Conservation (phyloP, 2,329 filamentous ascomycete species). For the Claviceps sp. region DNA sequence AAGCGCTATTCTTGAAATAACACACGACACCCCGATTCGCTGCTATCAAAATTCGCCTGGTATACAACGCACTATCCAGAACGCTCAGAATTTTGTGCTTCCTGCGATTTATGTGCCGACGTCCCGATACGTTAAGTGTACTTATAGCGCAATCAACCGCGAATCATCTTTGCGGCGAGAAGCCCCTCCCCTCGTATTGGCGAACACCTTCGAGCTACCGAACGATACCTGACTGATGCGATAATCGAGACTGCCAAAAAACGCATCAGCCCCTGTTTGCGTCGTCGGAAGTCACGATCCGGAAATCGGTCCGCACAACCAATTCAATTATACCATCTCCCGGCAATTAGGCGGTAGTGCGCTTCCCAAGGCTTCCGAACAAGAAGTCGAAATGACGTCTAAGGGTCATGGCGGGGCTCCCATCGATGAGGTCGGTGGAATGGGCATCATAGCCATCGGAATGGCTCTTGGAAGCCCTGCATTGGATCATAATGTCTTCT, state of each 20-base stretch:
- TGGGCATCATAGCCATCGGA: conserved; percentile 42
- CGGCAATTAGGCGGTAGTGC: neutral
- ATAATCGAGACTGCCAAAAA: neutral
- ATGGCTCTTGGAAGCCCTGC: conserved; percentile 62
- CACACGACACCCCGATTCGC: neutral
- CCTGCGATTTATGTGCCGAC: neutral
- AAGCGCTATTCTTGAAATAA: neutral
- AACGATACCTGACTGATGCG: neutral
- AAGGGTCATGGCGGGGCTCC: neutral
- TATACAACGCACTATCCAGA: neutral
- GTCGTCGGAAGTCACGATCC: neutral
- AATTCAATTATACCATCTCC: neutral
- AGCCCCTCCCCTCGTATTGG: neutral
- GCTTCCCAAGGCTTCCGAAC: conserved; percentile 26
- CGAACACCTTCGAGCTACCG: neutral
- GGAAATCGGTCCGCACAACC: neutral
- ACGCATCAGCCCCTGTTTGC: neutral
- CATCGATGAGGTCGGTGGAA: conserved; percentile 18
- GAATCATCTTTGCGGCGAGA: neutral
- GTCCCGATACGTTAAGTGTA: neutral
- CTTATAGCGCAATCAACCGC: neutral
- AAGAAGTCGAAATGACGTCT: neutral
- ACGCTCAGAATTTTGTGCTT: neutral
- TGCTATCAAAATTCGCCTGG: neutral
- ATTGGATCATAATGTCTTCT: conserved; percentile 19